phyloP scores from a whole-genome alignment of 805 yeast species.

The Blastobotrys robertii region DNA sequence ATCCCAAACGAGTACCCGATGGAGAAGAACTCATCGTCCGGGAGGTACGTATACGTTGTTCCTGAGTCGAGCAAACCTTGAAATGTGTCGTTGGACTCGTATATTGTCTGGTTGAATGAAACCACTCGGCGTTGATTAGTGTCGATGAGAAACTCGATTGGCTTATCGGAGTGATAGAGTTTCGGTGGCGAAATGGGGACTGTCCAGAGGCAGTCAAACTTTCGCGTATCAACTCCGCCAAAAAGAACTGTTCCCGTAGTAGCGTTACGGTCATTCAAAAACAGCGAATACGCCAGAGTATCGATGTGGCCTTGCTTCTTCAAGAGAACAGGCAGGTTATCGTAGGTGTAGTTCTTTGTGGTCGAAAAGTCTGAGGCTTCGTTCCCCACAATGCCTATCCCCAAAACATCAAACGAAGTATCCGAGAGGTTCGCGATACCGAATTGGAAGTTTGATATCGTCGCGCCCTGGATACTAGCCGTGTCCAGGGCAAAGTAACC shows the following conservation, averaged over 20 bases:
- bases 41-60: constrained; percentile 42
- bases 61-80: constrained; percentile 49
- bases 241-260: constrained; percentile 46
- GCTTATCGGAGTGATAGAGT: not conserved
- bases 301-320: constrained; percentile 34
- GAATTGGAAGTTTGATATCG: constrained; percentile 46
- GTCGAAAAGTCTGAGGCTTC: constrained; percentile 25
- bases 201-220: constrained; percentile 38
- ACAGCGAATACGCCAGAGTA: constrained; percentile 37
- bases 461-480: constrained; percentile 42
- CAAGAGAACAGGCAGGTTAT: constrained; percentile 27
- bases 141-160: constrained; percentile 10
- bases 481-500: constrained; percentile 61
- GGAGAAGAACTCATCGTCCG: constrained; percentile 17
- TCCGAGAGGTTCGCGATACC: constrained; percentile 65
- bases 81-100: constrained; percentile 1
- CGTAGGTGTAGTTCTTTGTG: constrained; percentile 17
- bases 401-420: constrained; percentile 47
- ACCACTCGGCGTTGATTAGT: constrained; percentile 16
- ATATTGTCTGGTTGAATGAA: constrained; percentile 1
- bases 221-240: constrained; percentile 61
- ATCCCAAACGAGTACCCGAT: constrained; percentile 2
- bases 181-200: constrained; percentile 9
- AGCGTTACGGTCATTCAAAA: constrained; percentile 33
- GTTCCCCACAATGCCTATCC: constrained; percentile 26